These are phyloP conservation scores for Amanita molliuscula DNA, from an alignment of 768 basidiomycete species.

Conservation along the genomic window DNA sequence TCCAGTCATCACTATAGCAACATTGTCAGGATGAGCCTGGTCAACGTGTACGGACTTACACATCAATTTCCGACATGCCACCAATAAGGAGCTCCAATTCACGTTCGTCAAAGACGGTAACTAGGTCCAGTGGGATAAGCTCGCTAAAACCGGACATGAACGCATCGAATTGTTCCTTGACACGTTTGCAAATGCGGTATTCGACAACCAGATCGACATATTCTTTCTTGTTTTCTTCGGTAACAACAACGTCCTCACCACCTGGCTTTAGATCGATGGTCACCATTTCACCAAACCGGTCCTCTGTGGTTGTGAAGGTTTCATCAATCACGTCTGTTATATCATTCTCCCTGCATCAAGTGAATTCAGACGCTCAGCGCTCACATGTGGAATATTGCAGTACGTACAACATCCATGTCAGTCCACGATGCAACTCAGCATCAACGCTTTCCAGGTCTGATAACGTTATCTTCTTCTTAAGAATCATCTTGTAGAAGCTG, in stretches of 20 bases:
- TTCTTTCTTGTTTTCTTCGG: slow-evolving; percentile 98
- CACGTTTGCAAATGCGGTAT: slow-evolving; percentile 94
- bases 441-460: slow-evolving; percentile 96
- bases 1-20: slow-evolving; percentile 80
- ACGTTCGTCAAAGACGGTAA: slow-evolving; percentile 98
- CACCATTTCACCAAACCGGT: slow-evolving; percentile 97
- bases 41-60: slow-evolving; percentile 42
- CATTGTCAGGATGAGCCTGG: background rate
- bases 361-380: background rate
- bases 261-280: slow-evolving; percentile 91
- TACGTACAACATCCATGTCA: slow-evolving; percentile 98
- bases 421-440: slow-evolving; percentile 84
- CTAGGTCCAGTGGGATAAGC: slow-evolving; percentile 92
- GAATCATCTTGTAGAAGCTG: slow-evolving; percentile 99
- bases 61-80: slow-evolving; percentile 99
- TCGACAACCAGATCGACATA: slow-evolving; percentile 93
- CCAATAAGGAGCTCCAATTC: slow-evolving; percentile 96
- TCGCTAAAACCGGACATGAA: slow-evolving; percentile 99
- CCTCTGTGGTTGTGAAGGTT: slow-evolving; percentile 94
- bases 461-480: slow-evolving; percentile 94
- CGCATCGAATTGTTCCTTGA: slow-evolving; percentile 97
- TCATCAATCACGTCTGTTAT: slow-evolving; percentile 98
- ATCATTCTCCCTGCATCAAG: slow-evolving; percentile 75
- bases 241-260: slow-evolving; percentile 79
- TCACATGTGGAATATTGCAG: background rate